A percentile compares a stretch with the other conserved stretches of the same genome.
phyloP scores from a whole-genome alignment of 768 basidiomycete genomes.

The Coprinopsis marcescibilis region DNA sequence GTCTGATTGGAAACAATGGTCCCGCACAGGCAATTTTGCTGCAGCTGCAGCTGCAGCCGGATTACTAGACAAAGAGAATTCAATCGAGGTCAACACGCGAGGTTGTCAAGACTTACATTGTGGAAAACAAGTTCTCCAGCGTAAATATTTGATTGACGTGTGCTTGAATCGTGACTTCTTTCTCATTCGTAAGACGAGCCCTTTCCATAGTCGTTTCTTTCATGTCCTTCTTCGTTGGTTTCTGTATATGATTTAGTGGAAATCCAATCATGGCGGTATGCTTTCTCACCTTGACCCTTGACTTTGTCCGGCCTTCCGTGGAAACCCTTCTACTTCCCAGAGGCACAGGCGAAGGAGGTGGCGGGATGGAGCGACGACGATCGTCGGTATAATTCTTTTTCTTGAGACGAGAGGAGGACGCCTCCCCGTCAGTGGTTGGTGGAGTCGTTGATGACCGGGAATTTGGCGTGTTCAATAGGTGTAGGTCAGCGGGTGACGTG shows the following conservation, averaged over 20 bases:
- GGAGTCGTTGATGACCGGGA: conserved; percentile 41
- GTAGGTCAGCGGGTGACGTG: neutral
- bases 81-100: too few relatives aligned
- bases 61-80: too few relatives aligned
- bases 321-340: neutral
- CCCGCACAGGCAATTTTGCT: too few relatives aligned
- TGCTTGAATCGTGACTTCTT: conserved; percentile 32
- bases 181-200: conserved; percentile 44
- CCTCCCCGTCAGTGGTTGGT: conserved; percentile 54
- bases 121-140: neutral
- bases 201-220: conserved; percentile 42
- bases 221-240: conserved; percentile 53
- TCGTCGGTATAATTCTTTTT: conserved; percentile 12
- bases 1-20: neutral
- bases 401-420: conserved; percentile 19
- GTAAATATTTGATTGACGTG: neutral
- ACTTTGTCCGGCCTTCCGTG: too few relatives aligned
- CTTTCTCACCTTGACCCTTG: too few relatives aligned
- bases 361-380: neutral
- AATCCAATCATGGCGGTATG: too few relatives aligned
- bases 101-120: neutral
- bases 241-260: conserved; percentile 33
- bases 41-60: too few relatives aligned
- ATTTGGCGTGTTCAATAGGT: conserved; percentile 26
- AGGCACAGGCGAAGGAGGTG: neutral